A percentile compares a stretch with the other conserved stretches of the same genome.
phyloP scores from a whole-genome alignment of 2,329 filamentous ascomycete genomes.

The Beauveria varroae region DNA sequence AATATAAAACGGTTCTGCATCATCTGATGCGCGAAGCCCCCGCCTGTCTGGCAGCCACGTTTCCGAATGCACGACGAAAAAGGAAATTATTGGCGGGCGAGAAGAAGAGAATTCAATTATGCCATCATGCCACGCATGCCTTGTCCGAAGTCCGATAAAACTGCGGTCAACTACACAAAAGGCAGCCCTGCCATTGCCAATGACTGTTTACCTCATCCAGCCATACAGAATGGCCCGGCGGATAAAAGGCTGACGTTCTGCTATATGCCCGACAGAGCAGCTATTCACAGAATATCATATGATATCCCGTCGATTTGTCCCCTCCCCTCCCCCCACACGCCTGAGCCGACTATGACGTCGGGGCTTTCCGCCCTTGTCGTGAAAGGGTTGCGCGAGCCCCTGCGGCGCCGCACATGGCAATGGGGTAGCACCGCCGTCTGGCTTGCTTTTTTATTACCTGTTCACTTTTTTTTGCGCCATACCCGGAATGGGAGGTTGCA shows the following conservation, averaged over 20 bases:
- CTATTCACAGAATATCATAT: no score
- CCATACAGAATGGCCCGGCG: no score
- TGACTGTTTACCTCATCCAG: no score
- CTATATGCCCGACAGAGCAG: background rate
- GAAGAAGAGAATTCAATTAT: no score
- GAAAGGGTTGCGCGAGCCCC: background rate
- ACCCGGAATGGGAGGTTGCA: background rate
- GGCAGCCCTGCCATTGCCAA: no score
- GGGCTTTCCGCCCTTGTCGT: background rate
- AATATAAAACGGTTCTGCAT: conserved; percentile 1
- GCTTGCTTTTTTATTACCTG: no score
- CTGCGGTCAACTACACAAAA: background rate
- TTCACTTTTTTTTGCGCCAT: background rate
- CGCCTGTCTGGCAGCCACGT: background rate
- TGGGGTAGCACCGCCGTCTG: background rate
- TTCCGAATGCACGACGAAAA: background rate
- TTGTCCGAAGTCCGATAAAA: background rate
- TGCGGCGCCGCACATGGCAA: background rate
- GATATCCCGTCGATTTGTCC: background rate
- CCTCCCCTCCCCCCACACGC: background rate
- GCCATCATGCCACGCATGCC: no score
- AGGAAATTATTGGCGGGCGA: background rate
- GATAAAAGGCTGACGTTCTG: no score
- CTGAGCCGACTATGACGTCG: conserved; percentile 8
- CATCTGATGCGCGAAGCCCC: conserved; percentile 1